These are phyloP conservation scores for Arthrobotrys entomopaga DNA, from an alignment of 2,329 filamentous ascomycete species.

Conservation along the genomic window DNA sequence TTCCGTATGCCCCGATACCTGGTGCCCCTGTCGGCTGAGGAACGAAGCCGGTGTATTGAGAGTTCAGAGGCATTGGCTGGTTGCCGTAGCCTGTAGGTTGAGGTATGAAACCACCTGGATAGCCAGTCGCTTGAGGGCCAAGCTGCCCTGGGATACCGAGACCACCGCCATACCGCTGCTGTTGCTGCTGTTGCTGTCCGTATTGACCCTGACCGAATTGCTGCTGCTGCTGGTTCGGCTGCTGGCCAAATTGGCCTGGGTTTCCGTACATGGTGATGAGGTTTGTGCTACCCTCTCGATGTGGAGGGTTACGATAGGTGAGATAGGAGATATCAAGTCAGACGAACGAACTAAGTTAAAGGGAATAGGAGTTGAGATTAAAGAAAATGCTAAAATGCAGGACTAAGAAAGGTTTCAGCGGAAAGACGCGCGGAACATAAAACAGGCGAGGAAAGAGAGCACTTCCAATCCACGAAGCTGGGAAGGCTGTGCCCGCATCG, in stretches of 20 bases:
- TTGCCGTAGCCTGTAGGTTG: conserved; percentile 67
- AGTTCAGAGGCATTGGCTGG: conserved; percentile 66
- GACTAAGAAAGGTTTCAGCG: conserved; percentile 35
- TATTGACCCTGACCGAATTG: conserved; percentile 38
- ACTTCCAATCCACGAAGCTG: conserved; percentile 25
- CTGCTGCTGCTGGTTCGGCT: conserved; percentile 55
- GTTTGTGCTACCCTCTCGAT: conserved; percentile 1
- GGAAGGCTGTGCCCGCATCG: conserved; percentile 31
- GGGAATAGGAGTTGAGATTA: conserved; percentile 59
- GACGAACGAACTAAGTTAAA: conserved; percentile 8
- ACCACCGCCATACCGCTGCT: conserved; percentile 63
- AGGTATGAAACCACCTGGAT: conserved; percentile 63
- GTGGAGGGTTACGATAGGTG: conserved; percentile 2
- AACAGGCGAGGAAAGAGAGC: conserved; percentile 9
- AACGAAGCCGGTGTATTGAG: conserved; percentile 75
- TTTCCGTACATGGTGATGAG: conserved; percentile 45
- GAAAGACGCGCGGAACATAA: conserved; percentile 36
- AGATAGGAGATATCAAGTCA: neutral
- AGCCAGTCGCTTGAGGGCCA: conserved; percentile 70
- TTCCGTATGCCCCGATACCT: conserved; percentile 64
- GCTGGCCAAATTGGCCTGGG: conserved; percentile 52
- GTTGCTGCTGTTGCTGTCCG: conserved; percentile 55
- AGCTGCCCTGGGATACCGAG: conserved; percentile 63
- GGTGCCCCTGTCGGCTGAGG: conserved; percentile 64
- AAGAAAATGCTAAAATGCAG: conserved; percentile 46